Percentiles rank a stretch among this genome's conserved stretches.
Evolutionary conservation across 805 yeast species (phyloP).

Genomic region (Ogataea methanolica): DNA sequence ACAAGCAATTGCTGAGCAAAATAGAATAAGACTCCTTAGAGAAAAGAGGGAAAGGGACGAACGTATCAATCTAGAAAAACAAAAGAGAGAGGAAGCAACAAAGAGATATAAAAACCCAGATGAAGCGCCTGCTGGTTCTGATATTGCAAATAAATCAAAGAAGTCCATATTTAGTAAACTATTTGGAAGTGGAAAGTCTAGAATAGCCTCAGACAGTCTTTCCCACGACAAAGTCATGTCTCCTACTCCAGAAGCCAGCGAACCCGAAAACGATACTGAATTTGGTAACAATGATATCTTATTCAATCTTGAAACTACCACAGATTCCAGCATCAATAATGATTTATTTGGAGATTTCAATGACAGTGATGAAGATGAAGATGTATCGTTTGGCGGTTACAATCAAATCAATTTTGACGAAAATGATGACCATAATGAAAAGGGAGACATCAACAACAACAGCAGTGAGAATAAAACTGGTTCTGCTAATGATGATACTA

Average conservation of each 20-base stretch:
- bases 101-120: conserved; percentile 15
- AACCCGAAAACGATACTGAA: neutral
- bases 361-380: conserved; percentile 10
- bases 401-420: conserved; percentile 8
- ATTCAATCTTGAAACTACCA: conserved; percentile 3
- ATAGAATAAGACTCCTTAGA: conserved; percentile 10
- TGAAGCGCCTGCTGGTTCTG: neutral
- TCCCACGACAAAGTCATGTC: conserved; percentile 17
- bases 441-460: neutral
- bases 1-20: conserved; percentile 10
- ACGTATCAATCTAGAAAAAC: conserved; percentile 14
- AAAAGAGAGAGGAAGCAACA: conserved; percentile 18
- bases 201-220: conserved; percentile 25
- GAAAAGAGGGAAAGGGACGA: conserved; percentile 22
- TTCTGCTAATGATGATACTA: conserved; percentile 2
- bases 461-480: neutral
- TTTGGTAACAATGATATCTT: conserved; percentile 1
- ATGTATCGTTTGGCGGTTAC: conserved; percentile 10
- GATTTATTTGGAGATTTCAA: conserved; percentile 4
- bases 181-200: conserved; percentile 24
- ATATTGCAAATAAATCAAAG: neutral
- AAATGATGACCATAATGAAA: conserved; percentile 1
- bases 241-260: neutral
- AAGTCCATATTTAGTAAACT: conserved; percentile 21
- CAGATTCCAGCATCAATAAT: neutral